A percentile compares a stretch with the other conserved stretches of the same genome.
Conservation (phyloP, 1,139 yeast species). For the Wickerhamiella infanticola region DNA sequence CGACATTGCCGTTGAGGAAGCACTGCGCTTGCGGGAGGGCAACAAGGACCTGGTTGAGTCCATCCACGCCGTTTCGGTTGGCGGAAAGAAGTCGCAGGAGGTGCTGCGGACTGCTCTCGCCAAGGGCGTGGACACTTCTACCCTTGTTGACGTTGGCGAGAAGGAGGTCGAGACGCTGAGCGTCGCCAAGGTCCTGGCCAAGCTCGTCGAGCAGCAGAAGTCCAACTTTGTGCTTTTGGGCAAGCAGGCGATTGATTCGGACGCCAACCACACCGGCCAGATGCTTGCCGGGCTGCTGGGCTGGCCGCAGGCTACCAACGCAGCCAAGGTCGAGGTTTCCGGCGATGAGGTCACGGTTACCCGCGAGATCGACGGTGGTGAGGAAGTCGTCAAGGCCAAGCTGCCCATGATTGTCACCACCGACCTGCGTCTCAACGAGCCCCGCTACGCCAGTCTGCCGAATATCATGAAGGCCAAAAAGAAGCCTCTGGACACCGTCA, state of each 20-base stretch:
- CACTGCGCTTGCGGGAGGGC: slow-evolving; percentile 58
- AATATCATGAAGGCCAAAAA: slow-evolving; percentile 97
- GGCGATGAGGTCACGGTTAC: slow-evolving; percentile 56
- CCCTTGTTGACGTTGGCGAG: slow-evolving; percentile 67
- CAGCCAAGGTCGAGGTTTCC: slow-evolving; percentile 59
- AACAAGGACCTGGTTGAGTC: slow-evolving; percentile 58
- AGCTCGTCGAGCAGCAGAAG: slow-evolving; percentile 53
- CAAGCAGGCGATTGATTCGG: slow-evolving; percentile 93
- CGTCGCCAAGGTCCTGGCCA: slow-evolving; percentile 70
- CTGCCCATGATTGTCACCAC: slow-evolving; percentile 83
- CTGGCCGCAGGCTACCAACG: slow-evolving; percentile 98
- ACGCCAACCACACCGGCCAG: slow-evolving; percentile 93
- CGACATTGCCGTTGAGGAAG: slow-evolving; percentile 93
- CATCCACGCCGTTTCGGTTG: slow-evolving; percentile 87
- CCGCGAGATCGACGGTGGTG: slow-evolving; percentile 92
- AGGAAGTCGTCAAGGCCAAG: slow-evolving; percentile 61
- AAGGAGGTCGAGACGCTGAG: slow-evolving; percentile 66
- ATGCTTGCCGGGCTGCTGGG: slow-evolving; percentile 84
- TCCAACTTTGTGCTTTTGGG: slow-evolving; percentile 78
- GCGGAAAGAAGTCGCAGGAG: slow-evolving; percentile 77
- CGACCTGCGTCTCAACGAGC: slow-evolving; percentile 84
- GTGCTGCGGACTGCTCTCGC: slow-evolving; percentile 81
- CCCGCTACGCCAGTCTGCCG: slow-evolving; percentile 85
- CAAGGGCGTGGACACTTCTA: slow-evolving; percentile 80
- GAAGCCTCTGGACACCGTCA: slow-evolving; percentile 68